These are phyloP conservation scores for Paramecium bursaria DNA, from an alignment of 73 alveolate species.

Conservation along the genomic window DNA sequence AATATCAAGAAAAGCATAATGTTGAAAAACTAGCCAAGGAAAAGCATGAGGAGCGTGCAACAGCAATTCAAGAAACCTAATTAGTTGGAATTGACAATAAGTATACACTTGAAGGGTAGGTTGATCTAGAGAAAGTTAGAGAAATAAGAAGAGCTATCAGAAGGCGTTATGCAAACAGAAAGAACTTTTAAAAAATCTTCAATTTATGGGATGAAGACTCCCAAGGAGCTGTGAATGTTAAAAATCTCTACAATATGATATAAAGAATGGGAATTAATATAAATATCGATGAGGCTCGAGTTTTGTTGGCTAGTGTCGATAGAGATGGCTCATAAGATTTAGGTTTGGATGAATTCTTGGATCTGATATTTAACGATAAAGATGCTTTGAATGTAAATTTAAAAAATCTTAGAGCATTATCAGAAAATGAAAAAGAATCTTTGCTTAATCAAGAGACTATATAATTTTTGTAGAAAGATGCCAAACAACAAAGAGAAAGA, in stretches of 20 bases:
- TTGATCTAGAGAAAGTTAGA: constrained; percentile 88
- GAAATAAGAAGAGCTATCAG: constrained; percentile 93
- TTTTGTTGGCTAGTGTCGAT: constrained; percentile 91
- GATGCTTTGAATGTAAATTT: constrained; percentile 79
- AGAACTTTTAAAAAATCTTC: constrained; percentile 86
- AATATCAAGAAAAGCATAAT: background rate
- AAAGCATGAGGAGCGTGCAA: constrained; percentile 73
- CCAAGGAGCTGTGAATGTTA: constrained; percentile 78
- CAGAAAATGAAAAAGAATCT: constrained; percentile 60
- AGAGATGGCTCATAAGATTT: constrained; percentile 81
- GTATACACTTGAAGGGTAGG: constrained; percentile 91
- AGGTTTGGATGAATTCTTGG: constrained; percentile 91
- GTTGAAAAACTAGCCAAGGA: constrained; percentile 35
- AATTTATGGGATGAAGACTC: constrained; percentile 90
- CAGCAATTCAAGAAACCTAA: constrained; percentile 86
- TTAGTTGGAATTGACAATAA: constrained; percentile 82
- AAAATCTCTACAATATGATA: constrained; percentile 89
- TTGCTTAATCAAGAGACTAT: constrained; percentile 49
- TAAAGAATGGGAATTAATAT: constrained; percentile 93
- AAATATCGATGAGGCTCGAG: constrained; percentile 90
- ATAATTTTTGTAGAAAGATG: constrained; percentile 69
- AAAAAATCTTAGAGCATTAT: constrained; percentile 65
- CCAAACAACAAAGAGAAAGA: constrained; percentile 56
- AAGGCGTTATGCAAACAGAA: constrained; percentile 92
- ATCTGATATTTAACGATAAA: constrained; percentile 83